Conservation (phyloP, 805 yeast genomes). For the Saturnispora dispora region DNA sequence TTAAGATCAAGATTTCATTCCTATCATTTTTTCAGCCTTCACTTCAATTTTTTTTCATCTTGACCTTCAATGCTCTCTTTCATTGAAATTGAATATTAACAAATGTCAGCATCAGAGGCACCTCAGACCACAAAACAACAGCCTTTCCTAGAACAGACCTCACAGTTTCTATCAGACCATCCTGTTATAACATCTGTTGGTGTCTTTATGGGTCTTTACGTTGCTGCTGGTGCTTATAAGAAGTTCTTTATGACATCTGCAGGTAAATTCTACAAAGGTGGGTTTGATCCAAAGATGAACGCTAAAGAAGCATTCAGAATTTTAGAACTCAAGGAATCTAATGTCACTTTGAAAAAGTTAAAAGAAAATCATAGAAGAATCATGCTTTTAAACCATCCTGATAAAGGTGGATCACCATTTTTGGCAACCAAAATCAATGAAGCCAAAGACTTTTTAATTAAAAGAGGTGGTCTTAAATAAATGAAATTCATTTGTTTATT, state of each 20-base stretch:
- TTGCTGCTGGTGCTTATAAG: conserved; percentile 60
- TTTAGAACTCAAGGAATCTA: conserved; percentile 62
- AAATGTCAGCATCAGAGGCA: background rate
- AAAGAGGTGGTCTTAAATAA: conserved; percentile 42
- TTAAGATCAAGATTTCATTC: background rate
- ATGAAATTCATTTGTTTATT: background rate
- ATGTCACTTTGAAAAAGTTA: conserved; percentile 51
- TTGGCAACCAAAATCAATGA: conserved; percentile 88
- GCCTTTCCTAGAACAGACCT: conserved; percentile 35
- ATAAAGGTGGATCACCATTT: conserved; percentile 86
- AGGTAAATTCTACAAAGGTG: conserved; percentile 70
- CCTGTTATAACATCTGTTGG: conserved; percentile 70
- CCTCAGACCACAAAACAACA: background rate
- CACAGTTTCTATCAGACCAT: conserved; percentile 59
- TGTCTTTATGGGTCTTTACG: conserved; percentile 52
- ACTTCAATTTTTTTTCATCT: background rate
- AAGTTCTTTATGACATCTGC: conserved; percentile 55
- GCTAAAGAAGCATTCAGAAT: conserved; percentile 84
- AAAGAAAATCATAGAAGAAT: conserved; percentile 75
- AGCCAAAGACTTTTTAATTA: conserved; percentile 73
- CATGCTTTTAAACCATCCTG: conserved; percentile 89
- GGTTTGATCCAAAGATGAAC: conserved; percentile 86
- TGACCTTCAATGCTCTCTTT: background rate
- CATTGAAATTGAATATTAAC: background rate
- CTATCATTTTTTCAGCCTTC: background rate